Base-by-base conservation (phyloP, 768 basidiomycete species). In the Daedaleopsis sinensis region DNA sequence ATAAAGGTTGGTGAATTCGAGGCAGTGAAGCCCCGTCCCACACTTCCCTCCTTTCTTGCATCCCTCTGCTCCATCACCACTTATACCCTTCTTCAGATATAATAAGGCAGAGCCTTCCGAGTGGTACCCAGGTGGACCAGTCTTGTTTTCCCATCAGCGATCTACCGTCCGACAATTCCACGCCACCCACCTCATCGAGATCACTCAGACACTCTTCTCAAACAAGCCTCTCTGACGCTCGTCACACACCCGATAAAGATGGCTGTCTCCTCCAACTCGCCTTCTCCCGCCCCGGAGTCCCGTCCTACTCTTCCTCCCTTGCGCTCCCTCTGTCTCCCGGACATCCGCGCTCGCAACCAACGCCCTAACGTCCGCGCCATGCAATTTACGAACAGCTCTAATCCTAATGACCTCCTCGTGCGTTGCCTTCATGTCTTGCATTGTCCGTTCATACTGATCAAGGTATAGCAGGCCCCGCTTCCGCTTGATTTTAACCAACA, bases 251-350 rank as follows among this genome's bases (percentile, higher is more conserved):
- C 42, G 13, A 39, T 50, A 23, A 61, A 63, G 63, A 68, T 49
- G 63, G 61, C 60, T 58, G 24, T 56, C 32, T 52, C 58, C 52
- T 57, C 52, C 44, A 27, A 46, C 57, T 7, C 47, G 57, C 52
- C 57, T 16, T 50, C 46, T 48, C 55, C 54, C 65, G 60, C 67
- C 57, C 58, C 57, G 39, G 56, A 59, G 59, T 57, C 70, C 47
- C 83, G 83, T 36, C 83, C 84, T 23, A 82, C 78, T 1, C 80
- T 87, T 13, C 85, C 85, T 15, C 74, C 85, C 12, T 76, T 87
- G 12, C 81, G 76, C 58, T 73, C 82, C 11, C 81, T 85, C 57
- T 70, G 80, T 55, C 77, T 85, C 8, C 65, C 72, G 24, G 62
- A 68, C 46, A 57, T 66, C 57, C 52, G 44, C 38, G 27, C 38